Conservation (phyloP, 768 basidiomycete species). For the Termitomyces bulborhizus region DNA sequence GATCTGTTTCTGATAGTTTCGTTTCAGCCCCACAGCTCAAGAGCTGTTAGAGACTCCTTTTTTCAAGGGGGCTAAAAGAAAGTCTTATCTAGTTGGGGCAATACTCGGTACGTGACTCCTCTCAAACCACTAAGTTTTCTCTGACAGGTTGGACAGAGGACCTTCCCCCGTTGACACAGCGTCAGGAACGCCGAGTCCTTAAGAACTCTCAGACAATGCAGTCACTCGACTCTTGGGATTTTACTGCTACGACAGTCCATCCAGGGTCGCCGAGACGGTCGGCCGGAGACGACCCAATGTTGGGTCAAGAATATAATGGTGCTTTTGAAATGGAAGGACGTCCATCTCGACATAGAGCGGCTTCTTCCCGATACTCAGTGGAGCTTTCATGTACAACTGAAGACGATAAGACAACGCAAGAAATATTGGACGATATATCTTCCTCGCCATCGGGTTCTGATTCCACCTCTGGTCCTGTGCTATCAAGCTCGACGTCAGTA, state of each 20-base stretch:
- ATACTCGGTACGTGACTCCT: slow-evolving; percentile 50
- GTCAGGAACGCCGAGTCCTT: slow-evolving; percentile 62
- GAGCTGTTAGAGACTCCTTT: slow-evolving; percentile 74
- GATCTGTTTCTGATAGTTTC: background rate
- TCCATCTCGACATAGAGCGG: background rate
- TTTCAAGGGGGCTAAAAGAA: slow-evolving; percentile 76
- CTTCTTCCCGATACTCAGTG: background rate
- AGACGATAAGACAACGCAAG: background rate
- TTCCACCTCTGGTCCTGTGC: background rate
- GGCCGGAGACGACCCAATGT: slow-evolving; percentile 17
- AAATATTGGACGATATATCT: slow-evolving; percentile 9
- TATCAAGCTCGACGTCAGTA: slow-evolving; percentile 15
- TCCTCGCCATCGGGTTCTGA: slow-evolving; percentile 17
- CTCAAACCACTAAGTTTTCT: background rate
- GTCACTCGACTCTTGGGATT: slow-evolving; percentile 82
- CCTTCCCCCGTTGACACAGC: slow-evolving; percentile 64
- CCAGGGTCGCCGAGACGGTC: slow-evolving; percentile 26
- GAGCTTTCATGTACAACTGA: background rate
- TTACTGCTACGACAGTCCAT: slow-evolving; percentile 44
- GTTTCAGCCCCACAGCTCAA: slow-evolving; percentile 63
- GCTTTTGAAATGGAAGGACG: slow-evolving; percentile 34
- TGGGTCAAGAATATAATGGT: slow-evolving; percentile 18
- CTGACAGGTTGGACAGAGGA: slow-evolving; percentile 32
- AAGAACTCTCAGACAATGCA: slow-evolving; percentile 28
- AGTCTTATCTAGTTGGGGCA: slow-evolving; percentile 67